Percentiles rank a stretch among this genome's conserved stretches.
phyloP scores from a whole-genome alignment of 768 basidiomycete genomes.

The Collybia mongolica region DNA sequence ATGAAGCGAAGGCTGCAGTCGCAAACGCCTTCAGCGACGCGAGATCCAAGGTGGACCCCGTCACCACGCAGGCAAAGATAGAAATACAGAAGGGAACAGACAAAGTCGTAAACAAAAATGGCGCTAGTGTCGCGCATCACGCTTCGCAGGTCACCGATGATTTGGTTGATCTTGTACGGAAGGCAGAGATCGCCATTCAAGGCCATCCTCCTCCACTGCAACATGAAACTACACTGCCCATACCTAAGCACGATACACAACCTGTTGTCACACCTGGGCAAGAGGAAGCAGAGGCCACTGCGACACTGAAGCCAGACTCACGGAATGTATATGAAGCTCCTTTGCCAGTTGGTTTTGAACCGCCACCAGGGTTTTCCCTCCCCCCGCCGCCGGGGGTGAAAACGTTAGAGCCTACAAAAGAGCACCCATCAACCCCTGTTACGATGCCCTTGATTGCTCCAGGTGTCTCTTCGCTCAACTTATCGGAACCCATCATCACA shows the following conservation, averaged over 20 bases:
- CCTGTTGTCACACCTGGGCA: background rate
- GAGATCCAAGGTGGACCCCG: conserved; percentile 43
- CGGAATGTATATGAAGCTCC: conserved; percentile 58
- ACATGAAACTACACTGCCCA: conserved; percentile 21
- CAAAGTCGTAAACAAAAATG: conserved; percentile 7
- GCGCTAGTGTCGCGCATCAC: conserved; percentile 14
- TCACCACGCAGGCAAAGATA: conserved; percentile 42
- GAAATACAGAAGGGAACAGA: conserved; percentile 29
- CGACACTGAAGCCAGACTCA: conserved; percentile 5
- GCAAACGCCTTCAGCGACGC: conserved; percentile 38
- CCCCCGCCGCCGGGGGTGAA: conserved; percentile 51
- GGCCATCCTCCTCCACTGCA: conserved; percentile 33
- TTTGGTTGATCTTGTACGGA: conserved; percentile 61
- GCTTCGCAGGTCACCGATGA: conserved; percentile 54
- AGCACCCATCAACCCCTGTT: conserved; percentile 25
- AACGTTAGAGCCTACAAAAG: conserved; percentile 19
- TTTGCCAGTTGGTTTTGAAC: conserved; percentile 92
- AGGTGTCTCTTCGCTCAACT: conserved; percentile 63
- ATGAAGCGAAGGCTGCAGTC: conserved; percentile 39
- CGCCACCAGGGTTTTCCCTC: conserved; percentile 82
- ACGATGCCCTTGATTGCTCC: conserved; percentile 80
- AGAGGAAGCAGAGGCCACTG: background rate
- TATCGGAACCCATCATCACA: conserved; percentile 88
- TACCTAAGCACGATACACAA: conserved; percentile 11
- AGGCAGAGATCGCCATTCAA: conserved; percentile 72